Conservation (phyloP, 1,139 yeast genomes). For the Kluyveromyces sp. region DNA sequence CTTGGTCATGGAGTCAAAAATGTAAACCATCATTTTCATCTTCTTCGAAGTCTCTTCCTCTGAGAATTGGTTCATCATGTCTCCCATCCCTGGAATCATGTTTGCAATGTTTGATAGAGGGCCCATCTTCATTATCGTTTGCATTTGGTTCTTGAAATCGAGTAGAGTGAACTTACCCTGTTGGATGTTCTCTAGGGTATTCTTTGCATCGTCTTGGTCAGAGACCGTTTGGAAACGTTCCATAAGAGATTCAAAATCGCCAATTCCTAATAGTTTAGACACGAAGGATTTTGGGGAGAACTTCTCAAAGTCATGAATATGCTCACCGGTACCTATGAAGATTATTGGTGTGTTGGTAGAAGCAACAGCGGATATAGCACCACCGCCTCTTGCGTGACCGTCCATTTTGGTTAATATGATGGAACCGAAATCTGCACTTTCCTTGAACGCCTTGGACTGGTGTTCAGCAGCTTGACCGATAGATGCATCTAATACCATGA, state of each 20-base stretch:
- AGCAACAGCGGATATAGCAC: constrained; percentile 98
- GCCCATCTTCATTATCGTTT: constrained; percentile 92
- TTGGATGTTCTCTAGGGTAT: constrained; percentile 85
- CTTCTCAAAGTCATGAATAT: constrained; percentile 84
- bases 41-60: constrained; percentile 83
- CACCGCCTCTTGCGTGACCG: constrained; percentile 99
- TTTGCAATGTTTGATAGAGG: constrained; percentile 88
- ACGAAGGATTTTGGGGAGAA: constrained; percentile 87
- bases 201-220: constrained; percentile 77
- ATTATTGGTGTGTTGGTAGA: constrained; percentile 95
- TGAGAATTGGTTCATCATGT: constrained; percentile 78
- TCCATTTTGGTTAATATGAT: constrained; percentile 95
- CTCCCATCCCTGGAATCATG: constrained; percentile 92
- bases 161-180: constrained; percentile 91
- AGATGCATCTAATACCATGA: constrained; percentile 95
- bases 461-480: constrained; percentile 98
- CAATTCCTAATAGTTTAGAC: constrained; percentile 86
- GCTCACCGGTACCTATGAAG: constrained; percentile 98
- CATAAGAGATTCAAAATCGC: constrained; percentile 88
- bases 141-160: constrained; percentile 93
- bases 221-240: constrained; percentile 82
- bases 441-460: constrained; percentile 92
- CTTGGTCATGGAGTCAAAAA: constrained; percentile 95
- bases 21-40: constrained; percentile 82
- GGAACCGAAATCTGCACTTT: constrained; percentile 87